A percentile compares a stretch with the other conserved stretches of the same genome.
Conservation (phyloP, 352 stramenopile genomes). For the Pseudoperonospora humuli region DNA sequence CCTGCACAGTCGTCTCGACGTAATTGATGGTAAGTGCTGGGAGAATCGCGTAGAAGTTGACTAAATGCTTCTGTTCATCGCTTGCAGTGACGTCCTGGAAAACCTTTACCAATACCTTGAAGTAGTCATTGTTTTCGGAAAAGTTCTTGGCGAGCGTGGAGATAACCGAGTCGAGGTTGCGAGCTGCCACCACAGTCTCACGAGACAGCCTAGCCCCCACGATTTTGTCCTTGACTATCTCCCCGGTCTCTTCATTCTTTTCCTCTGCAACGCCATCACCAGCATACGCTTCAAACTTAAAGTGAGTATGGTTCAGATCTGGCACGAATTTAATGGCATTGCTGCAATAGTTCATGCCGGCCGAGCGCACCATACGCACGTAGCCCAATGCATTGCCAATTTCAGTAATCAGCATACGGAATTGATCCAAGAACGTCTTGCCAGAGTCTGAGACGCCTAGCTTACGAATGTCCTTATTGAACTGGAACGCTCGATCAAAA, state of each 20-base stretch:
- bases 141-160: constrained; percentile 86
- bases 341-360: constrained; percentile 89
- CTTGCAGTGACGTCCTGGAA: constrained; percentile 85
- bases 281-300: constrained; percentile 70
- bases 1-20: constrained; percentile 82
- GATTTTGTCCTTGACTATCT: constrained; percentile 37
- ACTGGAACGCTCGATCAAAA: constrained; percentile 86
- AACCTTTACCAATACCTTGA: constrained; percentile 85
- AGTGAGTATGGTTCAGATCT: constrained; percentile 83
- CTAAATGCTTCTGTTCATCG: constrained; percentile 85
- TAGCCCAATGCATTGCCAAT: constrained; percentile 92
- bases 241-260: constrained; percentile 50
- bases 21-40: constrained; percentile 87
- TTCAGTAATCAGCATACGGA: constrained; percentile 87
- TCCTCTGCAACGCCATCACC: constrained; percentile 50
- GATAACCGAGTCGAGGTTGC: constrained; percentile 85
- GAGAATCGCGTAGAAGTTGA: constrained; percentile 90
- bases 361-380: constrained; percentile 89
- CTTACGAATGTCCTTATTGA: constrained; percentile 89
- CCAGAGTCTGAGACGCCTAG: constrained; percentile 79
- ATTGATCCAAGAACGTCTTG: constrained; percentile 87
- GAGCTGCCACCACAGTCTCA: constrained; percentile 75
- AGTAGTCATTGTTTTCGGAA: constrained; percentile 90
- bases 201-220: constrained; percentile 58
- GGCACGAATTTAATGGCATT: constrained; percentile 91